These are phyloP conservation scores for Madurella mycetomatis DNA, from an alignment of 2,329 filamentous ascomycete species.

Conservation along the genomic window DNA sequence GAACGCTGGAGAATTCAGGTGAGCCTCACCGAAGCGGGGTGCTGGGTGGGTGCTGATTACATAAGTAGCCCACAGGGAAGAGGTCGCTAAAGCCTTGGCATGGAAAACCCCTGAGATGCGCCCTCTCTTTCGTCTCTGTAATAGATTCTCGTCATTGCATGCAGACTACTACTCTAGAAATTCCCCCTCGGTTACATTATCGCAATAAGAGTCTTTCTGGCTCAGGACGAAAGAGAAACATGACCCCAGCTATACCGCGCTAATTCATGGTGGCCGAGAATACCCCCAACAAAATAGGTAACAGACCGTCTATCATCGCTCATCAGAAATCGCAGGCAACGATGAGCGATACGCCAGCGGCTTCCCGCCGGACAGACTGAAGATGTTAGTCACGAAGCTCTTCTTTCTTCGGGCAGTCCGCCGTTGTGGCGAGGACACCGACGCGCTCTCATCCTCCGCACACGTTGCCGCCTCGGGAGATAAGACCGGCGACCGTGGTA, in stretches of 20 bases:
- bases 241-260: no score
- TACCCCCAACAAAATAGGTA: no score
- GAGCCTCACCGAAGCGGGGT: constrained; percentile 9
- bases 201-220: no score
- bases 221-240: no score
- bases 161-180: no score
- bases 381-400: constrained; percentile 45
- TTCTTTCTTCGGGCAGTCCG: constrained; percentile 38
- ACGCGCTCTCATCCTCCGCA: not conserved
- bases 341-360: constrained; percentile 14
- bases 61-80: not conserved
- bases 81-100: not conserved
- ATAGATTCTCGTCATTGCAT: no score
- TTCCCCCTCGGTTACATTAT: no score
- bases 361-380: constrained; percentile 32
- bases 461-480: not conserved
- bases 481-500: constrained; percentile 14
- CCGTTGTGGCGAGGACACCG: not conserved
- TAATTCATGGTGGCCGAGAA: no score
- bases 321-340: constrained; percentile 9
- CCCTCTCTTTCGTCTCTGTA: no score
- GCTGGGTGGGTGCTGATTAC: not conserved
- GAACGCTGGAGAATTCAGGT: not conserved
- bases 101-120: not conserved
- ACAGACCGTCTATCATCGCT: not conserved